Evolutionary conservation across 192 early-diverging fungal genomes (phyloP).

Genomic region (Geosiphon pyriformis): DNA sequence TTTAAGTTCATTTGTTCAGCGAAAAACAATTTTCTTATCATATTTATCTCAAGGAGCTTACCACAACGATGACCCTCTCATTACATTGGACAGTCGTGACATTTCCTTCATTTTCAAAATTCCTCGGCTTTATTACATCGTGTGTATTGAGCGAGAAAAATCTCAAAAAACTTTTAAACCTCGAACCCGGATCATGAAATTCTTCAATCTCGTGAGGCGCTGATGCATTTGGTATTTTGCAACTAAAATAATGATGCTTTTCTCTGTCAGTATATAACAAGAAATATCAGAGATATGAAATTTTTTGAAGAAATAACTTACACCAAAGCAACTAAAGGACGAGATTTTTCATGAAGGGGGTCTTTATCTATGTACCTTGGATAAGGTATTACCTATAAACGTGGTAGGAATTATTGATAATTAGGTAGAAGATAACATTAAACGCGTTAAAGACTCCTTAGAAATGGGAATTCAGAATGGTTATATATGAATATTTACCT

Average conservation of each 20-base stretch:
- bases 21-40: neutral
- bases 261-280: no score
- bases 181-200: slow-evolving; percentile 14
- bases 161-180: slow-evolving; percentile 28
- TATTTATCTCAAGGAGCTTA: neutral
- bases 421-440: no score
- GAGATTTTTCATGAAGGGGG: slow-evolving; percentile 29
- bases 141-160: slow-evolving; percentile 58
- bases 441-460: neutral
- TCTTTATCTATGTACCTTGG: slow-evolving; percentile 30
- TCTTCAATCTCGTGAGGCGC: slow-evolving; percentile 13
- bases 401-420: no score
- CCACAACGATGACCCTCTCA: slow-evolving; percentile 51
- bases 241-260: neutral
- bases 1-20: neutral
- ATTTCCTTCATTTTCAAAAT: slow-evolving; percentile 39
- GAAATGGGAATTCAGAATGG: neutral
- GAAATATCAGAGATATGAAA: no score
- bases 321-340: slow-evolving; percentile 47
- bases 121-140: slow-evolving; percentile 40
- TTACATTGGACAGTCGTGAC: slow-evolving; percentile 50
- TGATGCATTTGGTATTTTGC: neutral
- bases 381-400: slow-evolving; percentile 30
- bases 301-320: slow-evolving; percentile 31
- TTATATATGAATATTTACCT: slow-evolving; percentile 30